These are phyloP conservation scores for Fusarium chuoi DNA, from an alignment of 2,329 filamentous ascomycete genomes.

Conservation along the genomic window DNA sequence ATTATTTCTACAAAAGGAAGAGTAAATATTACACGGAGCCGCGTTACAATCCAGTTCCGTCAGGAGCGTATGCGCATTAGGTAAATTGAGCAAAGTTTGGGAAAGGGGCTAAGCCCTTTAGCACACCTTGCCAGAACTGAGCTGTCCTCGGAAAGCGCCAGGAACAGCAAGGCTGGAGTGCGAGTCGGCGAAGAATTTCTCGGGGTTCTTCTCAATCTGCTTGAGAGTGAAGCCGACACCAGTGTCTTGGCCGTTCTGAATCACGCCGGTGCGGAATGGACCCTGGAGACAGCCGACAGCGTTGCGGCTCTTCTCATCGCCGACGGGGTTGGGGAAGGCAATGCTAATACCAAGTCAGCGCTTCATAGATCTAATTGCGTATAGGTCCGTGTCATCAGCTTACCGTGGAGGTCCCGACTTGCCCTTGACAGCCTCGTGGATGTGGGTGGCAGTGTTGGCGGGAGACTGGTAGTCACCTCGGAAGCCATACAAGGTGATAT, in stretches of 20 bases:
- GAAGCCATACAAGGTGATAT: conserved; percentile 62
- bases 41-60: not conserved
- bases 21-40: not conserved
- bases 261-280: conserved; percentile 50
- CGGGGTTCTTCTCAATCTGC: conserved; percentile 62
- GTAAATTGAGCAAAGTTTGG: not conserved
- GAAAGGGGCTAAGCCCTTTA: not conserved
- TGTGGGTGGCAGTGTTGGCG: conserved; percentile 64
- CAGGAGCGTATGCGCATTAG: not conserved
- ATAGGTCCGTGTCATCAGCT: not conserved
- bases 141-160: conserved; percentile 64
- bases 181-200: conserved; percentile 62
- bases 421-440: conserved; percentile 61
- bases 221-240: conserved; percentile 58
- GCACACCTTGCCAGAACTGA: conserved; percentile 42
- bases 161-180: conserved; percentile 60
- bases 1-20: conserved; percentile 1
- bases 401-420: conserved; percentile 60
- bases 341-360: conserved; percentile 44
- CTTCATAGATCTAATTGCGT: not conserved
- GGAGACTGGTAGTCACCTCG: conserved; percentile 61
- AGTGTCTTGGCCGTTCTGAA: conserved; percentile 45
- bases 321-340: conserved; percentile 60
- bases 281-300: conserved; percentile 55
- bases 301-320: conserved; percentile 48